These are phyloP conservation scores for Tripidium arundinaceum DNA, from an alignment of 202 grass and related monocot species.

Conservation along the genomic window DNA sequence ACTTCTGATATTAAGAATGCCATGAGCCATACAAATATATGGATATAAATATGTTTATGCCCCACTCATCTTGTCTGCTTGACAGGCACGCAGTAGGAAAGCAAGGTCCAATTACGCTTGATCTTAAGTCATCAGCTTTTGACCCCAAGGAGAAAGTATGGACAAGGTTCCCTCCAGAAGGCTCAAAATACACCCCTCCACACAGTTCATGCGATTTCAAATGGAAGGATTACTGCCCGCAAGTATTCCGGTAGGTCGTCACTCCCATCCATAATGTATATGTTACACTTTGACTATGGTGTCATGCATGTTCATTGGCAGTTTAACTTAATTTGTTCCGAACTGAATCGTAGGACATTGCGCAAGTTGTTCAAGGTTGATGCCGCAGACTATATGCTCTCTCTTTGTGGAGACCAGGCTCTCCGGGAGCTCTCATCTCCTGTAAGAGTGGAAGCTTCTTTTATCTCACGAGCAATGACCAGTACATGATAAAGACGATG, in stretches of 20 bases:
- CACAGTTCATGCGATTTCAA: conserved; percentile 91
- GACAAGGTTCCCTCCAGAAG: conserved; percentile 96
- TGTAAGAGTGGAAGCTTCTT: conserved; percentile 98
- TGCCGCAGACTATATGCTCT: conserved; percentile 85
- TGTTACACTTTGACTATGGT: not conserved
- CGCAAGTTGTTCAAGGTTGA: conserved; percentile 87
- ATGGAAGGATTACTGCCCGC: conserved; percentile 99
- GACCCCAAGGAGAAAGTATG: conserved; percentile 92
- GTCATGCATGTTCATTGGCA: conserved; percentile 13
- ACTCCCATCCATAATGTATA: conserved; percentile 22
- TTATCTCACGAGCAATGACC: conserved; percentile 78
- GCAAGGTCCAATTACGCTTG: conserved; percentile 58
- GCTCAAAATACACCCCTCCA: conserved; percentile 85
- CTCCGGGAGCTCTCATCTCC: conserved; percentile 84
- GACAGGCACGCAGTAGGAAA: conserved; percentile 89
- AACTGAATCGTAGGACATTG: conserved; percentile 61
- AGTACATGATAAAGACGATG: conserved; percentile 96
- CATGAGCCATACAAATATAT: not conserved
- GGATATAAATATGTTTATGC: not conserved
- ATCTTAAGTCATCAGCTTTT: conserved; percentile 89
- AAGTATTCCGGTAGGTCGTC: conserved; percentile 84
- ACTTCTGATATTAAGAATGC: not conserved
- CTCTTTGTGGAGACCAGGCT: conserved; percentile 77
- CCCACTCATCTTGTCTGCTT: not conserved
- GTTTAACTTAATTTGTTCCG: conserved; percentile 20